These are phyloP conservation scores for Maudiozyma humilis DNA, from an alignment of 1,139 yeast species.

Conservation along the genomic window DNA sequence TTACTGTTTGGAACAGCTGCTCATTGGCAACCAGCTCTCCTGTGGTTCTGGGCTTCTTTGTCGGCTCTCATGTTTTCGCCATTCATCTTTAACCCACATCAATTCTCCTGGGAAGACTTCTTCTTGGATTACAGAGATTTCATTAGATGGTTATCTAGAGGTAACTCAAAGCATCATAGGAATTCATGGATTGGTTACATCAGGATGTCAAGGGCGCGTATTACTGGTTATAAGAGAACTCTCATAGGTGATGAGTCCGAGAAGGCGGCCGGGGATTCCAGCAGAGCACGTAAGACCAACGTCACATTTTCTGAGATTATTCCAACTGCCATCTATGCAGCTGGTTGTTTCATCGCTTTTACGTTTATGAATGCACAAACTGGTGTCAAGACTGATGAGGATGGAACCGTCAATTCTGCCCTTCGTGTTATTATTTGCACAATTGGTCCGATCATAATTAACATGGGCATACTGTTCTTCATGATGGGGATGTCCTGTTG, in stretches of 20 bases:
- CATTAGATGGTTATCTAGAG: constrained; percentile 97
- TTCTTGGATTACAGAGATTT: constrained; percentile 97
- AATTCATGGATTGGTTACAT: constrained; percentile 99
- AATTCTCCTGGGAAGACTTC: constrained; percentile 97
- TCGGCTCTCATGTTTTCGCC: constrained; percentile 89
- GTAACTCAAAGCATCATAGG: constrained; percentile 98
- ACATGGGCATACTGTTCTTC: constrained; percentile 72
- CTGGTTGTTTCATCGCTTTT: constrained; percentile 83
- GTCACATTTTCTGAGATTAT: constrained; percentile 77
- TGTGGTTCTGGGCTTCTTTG: constrained; percentile 98
- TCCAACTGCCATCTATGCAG: constrained; percentile 80
- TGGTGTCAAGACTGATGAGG: constrained; percentile 55
- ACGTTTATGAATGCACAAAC: constrained; percentile 94
- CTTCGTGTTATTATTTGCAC: constrained; percentile 83
- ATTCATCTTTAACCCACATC: constrained; percentile 94
- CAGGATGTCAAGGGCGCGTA: constrained; percentile 89
- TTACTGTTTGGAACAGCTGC: constrained; percentile 85
- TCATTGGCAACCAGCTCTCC: constrained; percentile 93
- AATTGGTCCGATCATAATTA: constrained; percentile 82
- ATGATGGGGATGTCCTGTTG: constrained; percentile 83
- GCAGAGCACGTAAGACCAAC: constrained; percentile 89
- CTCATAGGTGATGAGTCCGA: constrained; percentile 80
- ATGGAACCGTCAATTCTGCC: constrained; percentile 61
- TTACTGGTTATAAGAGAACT: constrained; percentile 96
- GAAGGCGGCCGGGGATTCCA: constrained; percentile 88